Base-by-base conservation (phyloP, 805 yeast species). In the Zygoascus ofunaensis region DNA sequence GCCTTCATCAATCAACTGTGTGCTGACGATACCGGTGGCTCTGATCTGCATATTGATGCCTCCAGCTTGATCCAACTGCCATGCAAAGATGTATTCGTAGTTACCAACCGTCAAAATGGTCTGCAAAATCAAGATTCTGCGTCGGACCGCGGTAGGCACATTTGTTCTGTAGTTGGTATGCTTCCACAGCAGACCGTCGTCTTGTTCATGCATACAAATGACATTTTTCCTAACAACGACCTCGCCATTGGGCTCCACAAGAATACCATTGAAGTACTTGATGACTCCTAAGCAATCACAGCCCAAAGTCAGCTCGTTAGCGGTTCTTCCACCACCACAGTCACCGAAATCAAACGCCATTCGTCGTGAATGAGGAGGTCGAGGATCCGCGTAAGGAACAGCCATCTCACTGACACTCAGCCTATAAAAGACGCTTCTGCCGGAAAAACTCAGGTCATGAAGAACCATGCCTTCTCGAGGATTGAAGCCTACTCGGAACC, bases 321-420 rank as follows among this genome's bases (percentile, higher is more conserved):
- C 92, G 54, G 71, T 74, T 53, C 71, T 73, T 63, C 94, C 94
- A 53, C 82, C 83, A 18, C 94, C 92, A 68, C 82, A 76, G 64
- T 84, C 92, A 61, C 92, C 92, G 58, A 83, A 71, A 64, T 83
- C 92, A 54, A 83, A 83, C 28, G 92, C 92, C 69, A 82, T 89
- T 68, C 84, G 83, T 73, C 90, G 76, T 66, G 82, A 87, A 68
- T 72, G 80, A 51, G 92, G 92, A 38, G 79, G 79, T 64, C 90
- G 73, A 57, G 89, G 87, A 61, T 83, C 90, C 61, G 86, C 89
- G 59, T 84, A 83, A 28, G 92, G 92, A 51, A 84, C 94, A 34
- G 90, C 82, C 94, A 84, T 83, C 65, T 83, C 94, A 44, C 83
- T 76, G 54, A 82, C 65, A 2, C 87, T 73, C 39, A 82, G 62